Evolutionary conservation across 441 rosid genomes (phyloP), one percentile per base, ranked within the genome.

Genomic region (Pelargonium citronellum): DNA sequence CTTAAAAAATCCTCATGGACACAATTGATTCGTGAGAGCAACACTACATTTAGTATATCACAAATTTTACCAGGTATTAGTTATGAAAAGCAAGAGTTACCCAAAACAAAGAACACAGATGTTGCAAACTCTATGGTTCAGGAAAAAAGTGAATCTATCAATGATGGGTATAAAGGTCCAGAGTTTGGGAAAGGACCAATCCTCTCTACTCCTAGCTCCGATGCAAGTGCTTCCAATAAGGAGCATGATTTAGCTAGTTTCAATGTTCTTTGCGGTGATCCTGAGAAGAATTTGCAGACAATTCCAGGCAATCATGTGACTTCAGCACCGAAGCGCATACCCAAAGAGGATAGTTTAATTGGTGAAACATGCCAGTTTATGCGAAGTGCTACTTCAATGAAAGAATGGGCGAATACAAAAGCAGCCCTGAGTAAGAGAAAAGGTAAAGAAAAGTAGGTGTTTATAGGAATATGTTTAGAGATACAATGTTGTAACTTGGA

Each of bases 1-100:
- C 87, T 83, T 74, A 88, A 91, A 64, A 81, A 82, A 68, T 85
- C 86, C 37, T 82, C 97, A 19, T 94, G 99, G 97, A 85, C 88
- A 55, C 94, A 94, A 77, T 76, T 94, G 83, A 83, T 91, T 44
- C 67, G 77, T 64, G 80, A 82, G 70, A 77, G 51, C 49, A 79
- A 66, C 69, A 71, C 67, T 71, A 77, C 91, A 30, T 90, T 94
- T 78, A 91, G 92, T 78, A 79, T 94, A 68, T 77, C 87, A 17
- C 86, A 84, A 69, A 81, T 91, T 77, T 79, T 85, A 69, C 86
- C 92, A 5, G 82, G 72, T 75, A 64, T 71, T 65, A 66, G 58
- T 72, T 73, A 79, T 49, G 83, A 77, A 7, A 75, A 74, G 71
- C 76, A 67, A 30, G 78, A 77, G 51, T 68, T 43, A 15, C 24